Evolutionary conservation across 352 stramenopile species (phyloP).

Genomic region (Blastocystis sp.): DNA sequence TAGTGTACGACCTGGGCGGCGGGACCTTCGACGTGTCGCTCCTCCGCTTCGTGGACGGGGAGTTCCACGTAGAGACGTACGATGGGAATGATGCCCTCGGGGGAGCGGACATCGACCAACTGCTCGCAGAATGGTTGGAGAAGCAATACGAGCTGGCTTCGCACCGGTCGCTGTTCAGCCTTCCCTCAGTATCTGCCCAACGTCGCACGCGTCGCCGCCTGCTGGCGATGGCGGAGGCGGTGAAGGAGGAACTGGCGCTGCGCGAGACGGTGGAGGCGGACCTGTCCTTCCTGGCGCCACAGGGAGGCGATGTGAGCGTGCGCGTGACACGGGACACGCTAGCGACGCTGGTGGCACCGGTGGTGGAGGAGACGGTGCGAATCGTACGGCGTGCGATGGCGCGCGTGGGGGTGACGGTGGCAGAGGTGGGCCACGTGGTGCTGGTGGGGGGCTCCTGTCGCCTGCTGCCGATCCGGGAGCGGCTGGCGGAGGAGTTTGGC

Average conservation of each 20-base stretch:
- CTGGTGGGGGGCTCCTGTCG: constrained; percentile 71
- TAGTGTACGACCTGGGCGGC: constrained; percentile 67
- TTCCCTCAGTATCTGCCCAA: background rate
- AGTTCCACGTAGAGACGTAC: constrained; percentile 66
- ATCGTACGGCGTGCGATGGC: background rate
- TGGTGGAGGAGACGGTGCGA: background rate
- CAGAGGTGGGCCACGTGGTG: constrained; percentile 63
- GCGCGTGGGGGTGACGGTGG: background rate
- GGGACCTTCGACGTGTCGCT: constrained; percentile 68
- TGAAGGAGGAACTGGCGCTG: background rate
- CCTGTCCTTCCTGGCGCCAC: background rate
- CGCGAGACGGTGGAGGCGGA: background rate
- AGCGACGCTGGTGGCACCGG: background rate
- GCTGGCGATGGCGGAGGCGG: background rate
- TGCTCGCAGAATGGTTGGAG: background rate
- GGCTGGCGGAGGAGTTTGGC: background rate
- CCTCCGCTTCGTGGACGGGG: background rate
- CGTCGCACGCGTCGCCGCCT: background rate
- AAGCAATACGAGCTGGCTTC: background rate
- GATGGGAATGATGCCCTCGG: constrained; percentile 75
- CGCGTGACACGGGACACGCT: background rate
- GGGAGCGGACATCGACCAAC: constrained; percentile 71
- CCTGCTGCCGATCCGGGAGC: background rate
- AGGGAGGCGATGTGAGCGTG: background rate
- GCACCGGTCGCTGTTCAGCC: background rate